Evolutionary conservation across 2,329 filamentous ascomycete genomes (phyloP).

Genomic region (Penicillium brevicompactum): DNA sequence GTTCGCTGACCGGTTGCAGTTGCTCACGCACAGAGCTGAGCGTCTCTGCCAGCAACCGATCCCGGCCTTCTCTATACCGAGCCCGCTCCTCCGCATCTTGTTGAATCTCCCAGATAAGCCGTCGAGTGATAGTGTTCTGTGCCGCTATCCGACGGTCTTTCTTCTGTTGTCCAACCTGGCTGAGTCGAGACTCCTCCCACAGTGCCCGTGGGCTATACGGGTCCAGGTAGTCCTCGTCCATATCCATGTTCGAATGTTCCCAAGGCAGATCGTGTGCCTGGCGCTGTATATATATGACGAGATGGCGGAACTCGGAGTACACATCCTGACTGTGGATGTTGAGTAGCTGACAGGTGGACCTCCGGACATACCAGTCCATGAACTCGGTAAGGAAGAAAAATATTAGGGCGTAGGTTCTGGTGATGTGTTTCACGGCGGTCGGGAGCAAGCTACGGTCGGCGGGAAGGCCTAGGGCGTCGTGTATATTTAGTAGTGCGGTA

Average conservation of each 20-base stretch:
- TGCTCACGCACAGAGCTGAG: conserved; percentile 27
- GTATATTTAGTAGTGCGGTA: conserved; percentile 35
- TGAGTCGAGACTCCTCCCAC: conserved; percentile 35
- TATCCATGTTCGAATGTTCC: conserved; percentile 23
- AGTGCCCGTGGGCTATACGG: conserved; percentile 25
- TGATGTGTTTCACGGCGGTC: conserved; percentile 24
- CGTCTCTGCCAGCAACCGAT: conserved; percentile 30
- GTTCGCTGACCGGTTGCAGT: conserved; percentile 26
- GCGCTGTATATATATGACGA: conserved; percentile 35
- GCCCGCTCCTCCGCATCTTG: conserved; percentile 33
- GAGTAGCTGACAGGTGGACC: conserved; percentile 37
- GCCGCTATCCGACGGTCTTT: conserved; percentile 34
- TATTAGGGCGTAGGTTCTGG: conserved; percentile 36
- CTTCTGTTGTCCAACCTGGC: conserved; percentile 35
- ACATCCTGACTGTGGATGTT: conserved; percentile 39
- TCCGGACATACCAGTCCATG: conserved; percentile 41
- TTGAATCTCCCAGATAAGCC: conserved; percentile 42
- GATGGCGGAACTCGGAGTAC: conserved; percentile 35
- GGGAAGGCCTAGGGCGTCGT: conserved; percentile 29
- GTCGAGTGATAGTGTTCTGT: conserved; percentile 39
- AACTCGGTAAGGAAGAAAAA: conserved; percentile 42
- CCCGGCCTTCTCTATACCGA: conserved; percentile 27
- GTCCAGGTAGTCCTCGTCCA: conserved; percentile 27
- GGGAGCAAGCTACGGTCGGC: conserved; percentile 12
- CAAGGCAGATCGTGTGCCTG: conserved; percentile 24